Evolutionary conservation across 106 monocot genomes (phyloP).

Genomic region (Acorus gramineus): DNA sequence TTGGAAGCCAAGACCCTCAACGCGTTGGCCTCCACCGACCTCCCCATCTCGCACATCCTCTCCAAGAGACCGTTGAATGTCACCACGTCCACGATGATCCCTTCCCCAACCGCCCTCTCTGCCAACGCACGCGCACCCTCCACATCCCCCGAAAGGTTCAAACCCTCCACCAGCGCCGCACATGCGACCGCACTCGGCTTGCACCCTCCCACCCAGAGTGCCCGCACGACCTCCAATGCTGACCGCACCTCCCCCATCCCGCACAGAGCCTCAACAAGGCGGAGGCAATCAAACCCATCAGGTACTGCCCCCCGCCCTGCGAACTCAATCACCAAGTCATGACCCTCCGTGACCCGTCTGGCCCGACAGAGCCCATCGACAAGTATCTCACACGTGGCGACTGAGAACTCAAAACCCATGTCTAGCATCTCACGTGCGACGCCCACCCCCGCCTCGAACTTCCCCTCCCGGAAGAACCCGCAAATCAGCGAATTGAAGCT

Average conservation of each 20-base stretch:
- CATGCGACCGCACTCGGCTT: conserved; percentile 30
- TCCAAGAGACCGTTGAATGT: conserved; percentile 64
- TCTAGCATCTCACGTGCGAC: conserved; percentile 81
- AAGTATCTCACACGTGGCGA: conserved; percentile 64
- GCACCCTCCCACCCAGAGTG: conserved; percentile 33
- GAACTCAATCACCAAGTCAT: conserved; percentile 41
- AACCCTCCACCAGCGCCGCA: conserved; percentile 43
- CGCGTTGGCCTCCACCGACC: conserved; percentile 42
- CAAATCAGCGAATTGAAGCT: conserved; percentile 73
- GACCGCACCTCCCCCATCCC: conserved; percentile 17
- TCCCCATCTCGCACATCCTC: conserved; percentile 44
- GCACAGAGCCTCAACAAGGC: conserved; percentile 44
- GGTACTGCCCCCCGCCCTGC: conserved; percentile 36
- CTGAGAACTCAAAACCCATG: conserved; percentile 37
- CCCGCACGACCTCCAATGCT: conserved; percentile 36
- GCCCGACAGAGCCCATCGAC: conserved; percentile 43
- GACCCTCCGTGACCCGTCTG: conserved; percentile 27
- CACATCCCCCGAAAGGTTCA: conserved; percentile 41
- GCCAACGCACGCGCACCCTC: conserved; percentile 34
- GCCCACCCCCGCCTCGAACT: conserved; percentile 44
- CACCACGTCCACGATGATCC: conserved; percentile 45
- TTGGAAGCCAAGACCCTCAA: conserved; percentile 29
- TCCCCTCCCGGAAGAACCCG: conserved; percentile 46
- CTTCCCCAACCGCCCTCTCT: conserved; percentile 46
- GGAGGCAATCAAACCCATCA: conserved; percentile 49